phyloP scores from a whole-genome alignment of 345 rosid genomes.

The Firmiana major region DNA sequence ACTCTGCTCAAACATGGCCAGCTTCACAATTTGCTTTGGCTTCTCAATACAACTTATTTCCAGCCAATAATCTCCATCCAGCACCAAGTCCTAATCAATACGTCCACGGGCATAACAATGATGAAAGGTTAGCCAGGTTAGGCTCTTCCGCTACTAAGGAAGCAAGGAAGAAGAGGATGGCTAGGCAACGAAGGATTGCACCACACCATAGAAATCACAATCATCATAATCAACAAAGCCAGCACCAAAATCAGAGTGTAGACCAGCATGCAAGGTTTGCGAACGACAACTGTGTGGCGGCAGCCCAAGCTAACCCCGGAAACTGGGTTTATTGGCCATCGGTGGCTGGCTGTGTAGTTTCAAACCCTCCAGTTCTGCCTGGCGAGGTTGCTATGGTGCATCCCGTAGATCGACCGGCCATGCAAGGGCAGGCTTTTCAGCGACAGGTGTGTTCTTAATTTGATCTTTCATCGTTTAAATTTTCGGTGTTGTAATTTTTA shows the following conservation, averaged over 20 bases:
- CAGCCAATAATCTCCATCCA: conserved; percentile 28
- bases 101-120: conserved; percentile 37
- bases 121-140: conserved; percentile 25
- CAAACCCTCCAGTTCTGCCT: conserved; percentile 27
- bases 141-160: conserved; percentile 87
- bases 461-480: background rate
- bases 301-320: conserved; percentile 23
- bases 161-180: conserved; percentile 97
- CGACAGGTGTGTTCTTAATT: no score
- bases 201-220: conserved; percentile 44
- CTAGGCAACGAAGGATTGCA: conserved; percentile 73
- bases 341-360: conserved; percentile 14
- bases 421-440: no score
- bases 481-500: background rate
- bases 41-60: conserved; percentile 27
- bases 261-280: conserved; percentile 41
- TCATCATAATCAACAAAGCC: conserved; percentile 35
- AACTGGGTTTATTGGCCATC: conserved; percentile 71
- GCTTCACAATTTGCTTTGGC: conserved; percentile 42
- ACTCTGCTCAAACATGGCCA: conserved; percentile 44
- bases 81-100: conserved; percentile 34
- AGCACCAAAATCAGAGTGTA: conserved; percentile 26
- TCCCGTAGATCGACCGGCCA: conserved; percentile 32
- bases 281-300: conserved; percentile 24
- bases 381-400: conserved; percentile 9